Conservation (phyloP, 1,139 yeast genomes). For the Sugiyamaella japonica region DNA sequence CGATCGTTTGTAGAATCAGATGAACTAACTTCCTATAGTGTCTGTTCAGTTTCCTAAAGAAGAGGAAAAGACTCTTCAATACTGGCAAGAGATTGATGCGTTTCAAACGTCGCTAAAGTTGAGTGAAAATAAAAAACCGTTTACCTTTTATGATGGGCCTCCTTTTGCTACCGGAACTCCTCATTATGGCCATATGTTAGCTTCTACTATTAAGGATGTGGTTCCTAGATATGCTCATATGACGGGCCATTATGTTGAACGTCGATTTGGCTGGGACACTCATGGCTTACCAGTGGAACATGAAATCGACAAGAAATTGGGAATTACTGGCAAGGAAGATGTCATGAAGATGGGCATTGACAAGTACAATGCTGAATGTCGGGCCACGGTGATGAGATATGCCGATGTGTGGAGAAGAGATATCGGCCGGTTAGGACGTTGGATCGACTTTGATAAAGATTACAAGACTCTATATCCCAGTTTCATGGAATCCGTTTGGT, state of each 20-base stretch:
- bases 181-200: constrained; percentile 95
- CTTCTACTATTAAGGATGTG: constrained; percentile 95
- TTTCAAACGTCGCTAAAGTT: constrained; percentile 83
- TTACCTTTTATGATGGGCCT: constrained; percentile 97
- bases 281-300: constrained; percentile 99
- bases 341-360: constrained; percentile 92
- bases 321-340: constrained; percentile 90
- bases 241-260: constrained; percentile 94
- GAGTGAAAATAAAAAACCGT: constrained; percentile 81
- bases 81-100: constrained; percentile 91
- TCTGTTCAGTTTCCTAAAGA: constrained; percentile 70
- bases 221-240: constrained; percentile 97
- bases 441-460: constrained; percentile 99
- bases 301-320: constrained; percentile 95
- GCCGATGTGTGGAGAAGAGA: constrained; percentile 93
- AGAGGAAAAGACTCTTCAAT: constrained; percentile 74
- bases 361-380: constrained; percentile 90
- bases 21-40: constrained; percentile 3
- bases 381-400: constrained; percentile 95
- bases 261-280: constrained; percentile 99
- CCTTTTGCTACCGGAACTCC: constrained; percentile 99
- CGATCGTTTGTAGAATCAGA: background rate
- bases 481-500: constrained; percentile 98
- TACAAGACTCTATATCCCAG: constrained; percentile 94
- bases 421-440: constrained; percentile 92